These are phyloP conservation scores for Solanum sparsipilum DNA, from an alignment of 257 asterid genomes.

Conservation along the genomic window DNA sequence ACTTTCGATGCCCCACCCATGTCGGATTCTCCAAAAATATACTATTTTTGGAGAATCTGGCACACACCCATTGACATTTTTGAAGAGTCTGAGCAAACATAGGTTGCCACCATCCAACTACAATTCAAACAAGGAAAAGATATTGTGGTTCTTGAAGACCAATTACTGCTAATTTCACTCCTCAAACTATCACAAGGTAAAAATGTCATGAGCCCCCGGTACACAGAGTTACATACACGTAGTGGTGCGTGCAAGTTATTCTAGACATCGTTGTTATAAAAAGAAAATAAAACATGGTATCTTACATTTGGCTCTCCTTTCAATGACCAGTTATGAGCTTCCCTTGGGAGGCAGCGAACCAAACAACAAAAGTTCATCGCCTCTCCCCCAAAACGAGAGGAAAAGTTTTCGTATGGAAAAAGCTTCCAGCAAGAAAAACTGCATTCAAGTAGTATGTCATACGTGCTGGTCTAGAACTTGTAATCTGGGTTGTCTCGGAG, in stretches of 20 bases:
- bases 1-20: too few species aligned
- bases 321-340: not conserved
- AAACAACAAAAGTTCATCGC: not conserved
- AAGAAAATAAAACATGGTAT: not conserved
- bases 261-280: not conserved
- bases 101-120: not conserved
- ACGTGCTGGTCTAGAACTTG: conserved; percentile 25
- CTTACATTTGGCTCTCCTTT: not conserved
- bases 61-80: not conserved
- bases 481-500: conserved; percentile 58
- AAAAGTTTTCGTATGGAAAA: not conserved
- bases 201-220: not conserved
- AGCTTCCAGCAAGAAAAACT: not conserved
- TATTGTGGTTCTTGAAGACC: not conserved
- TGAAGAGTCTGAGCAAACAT: too few species aligned
- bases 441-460: not conserved
- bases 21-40: too few species aligned
- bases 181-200: not conserved
- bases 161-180: not conserved
- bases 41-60: too few species aligned
- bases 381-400: not conserved
- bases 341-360: not conserved
- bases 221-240: not conserved
- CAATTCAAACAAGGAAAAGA: not conserved
- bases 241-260: not conserved